Conservation (phyloP, 768 basidiomycete genomes). For the Clavulina sp. region DNA sequence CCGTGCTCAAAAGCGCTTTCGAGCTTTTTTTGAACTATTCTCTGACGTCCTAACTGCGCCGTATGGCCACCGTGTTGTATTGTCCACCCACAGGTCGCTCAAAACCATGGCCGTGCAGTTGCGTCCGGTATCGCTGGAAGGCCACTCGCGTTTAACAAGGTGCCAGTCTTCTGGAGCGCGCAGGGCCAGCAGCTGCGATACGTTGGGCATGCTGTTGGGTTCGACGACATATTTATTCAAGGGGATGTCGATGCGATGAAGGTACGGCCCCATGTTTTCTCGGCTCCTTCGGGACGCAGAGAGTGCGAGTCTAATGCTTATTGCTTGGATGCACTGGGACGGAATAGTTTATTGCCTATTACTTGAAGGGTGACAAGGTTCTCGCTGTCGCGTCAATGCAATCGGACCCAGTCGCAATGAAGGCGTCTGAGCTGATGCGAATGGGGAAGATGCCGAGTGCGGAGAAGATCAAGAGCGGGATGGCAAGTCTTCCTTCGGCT, state of each 20-base stretch:
- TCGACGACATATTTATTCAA: conserved; percentile 62
- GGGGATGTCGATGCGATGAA: conserved; percentile 65
- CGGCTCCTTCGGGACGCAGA: not conserved
- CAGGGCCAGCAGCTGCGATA: conserved; percentile 81
- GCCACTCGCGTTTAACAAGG: conserved; percentile 40
- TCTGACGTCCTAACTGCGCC: no score
- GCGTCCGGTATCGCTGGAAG: conserved; percentile 47
- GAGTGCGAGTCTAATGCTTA: not conserved
- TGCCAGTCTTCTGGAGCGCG: conserved; percentile 83
- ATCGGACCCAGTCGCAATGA: conserved; percentile 61
- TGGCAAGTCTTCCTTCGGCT: conserved; percentile 41
- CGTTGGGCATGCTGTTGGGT: conserved; percentile 50
- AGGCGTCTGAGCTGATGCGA: conserved; percentile 61
- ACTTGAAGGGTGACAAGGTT: conserved; percentile 43
- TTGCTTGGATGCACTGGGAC: no score
- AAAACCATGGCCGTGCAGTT: conserved; percentile 72
- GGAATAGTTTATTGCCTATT: conserved; percentile 71
- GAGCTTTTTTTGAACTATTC: not conserved
- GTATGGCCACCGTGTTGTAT: no score
- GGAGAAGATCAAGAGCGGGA: conserved; percentile 54
- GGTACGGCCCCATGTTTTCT: conserved; percentile 23
- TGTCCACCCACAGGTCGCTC: conserved; percentile 46
- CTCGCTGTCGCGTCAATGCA: conserved; percentile 65
- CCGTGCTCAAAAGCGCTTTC: no score
- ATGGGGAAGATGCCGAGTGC: conserved; percentile 66